phyloP scores from a whole-genome alignment of 2,329 filamentous ascomycete genomes.

The Calonectria leucothoes region DNA sequence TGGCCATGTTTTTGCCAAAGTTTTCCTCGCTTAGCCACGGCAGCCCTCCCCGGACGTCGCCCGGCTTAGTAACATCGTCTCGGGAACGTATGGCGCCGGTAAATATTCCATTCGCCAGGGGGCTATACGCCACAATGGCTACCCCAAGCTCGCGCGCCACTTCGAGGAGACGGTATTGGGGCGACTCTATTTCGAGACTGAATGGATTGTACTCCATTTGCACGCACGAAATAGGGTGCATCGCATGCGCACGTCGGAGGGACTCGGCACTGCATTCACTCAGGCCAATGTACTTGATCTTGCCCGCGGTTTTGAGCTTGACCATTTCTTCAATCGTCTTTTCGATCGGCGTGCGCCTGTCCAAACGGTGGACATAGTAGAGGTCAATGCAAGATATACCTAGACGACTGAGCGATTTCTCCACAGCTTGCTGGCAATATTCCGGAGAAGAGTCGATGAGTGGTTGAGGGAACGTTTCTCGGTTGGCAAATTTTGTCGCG shows the following conservation, averaged over 20 bases:
- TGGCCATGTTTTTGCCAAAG: neutral
- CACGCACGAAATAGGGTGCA: slow-evolving; percentile 60
- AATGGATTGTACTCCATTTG: slow-evolving; percentile 67
- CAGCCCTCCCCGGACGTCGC: neutral
- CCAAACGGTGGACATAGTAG: slow-evolving; percentile 60
- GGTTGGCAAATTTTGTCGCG: slow-evolving; percentile 44
- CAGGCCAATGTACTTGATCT: slow-evolving; percentile 63
- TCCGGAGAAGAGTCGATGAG: slow-evolving; percentile 36
- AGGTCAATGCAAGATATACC: slow-evolving; percentile 64
- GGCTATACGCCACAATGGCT: slow-evolving; percentile 65
- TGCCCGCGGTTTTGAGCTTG: slow-evolving; percentile 55
- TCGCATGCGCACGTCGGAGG: slow-evolving; percentile 54
- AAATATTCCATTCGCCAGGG: slow-evolving; percentile 68
- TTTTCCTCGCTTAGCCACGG: neutral
- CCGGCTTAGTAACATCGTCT: neutral
- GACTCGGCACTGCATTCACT: neutral
- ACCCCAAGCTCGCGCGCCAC: slow-evolving; percentile 67
- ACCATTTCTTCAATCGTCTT: slow-evolving; percentile 60
- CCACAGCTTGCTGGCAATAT: slow-evolving; percentile 34
- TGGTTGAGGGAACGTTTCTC: neutral
- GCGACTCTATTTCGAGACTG: slow-evolving; percentile 68
- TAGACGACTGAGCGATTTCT: slow-evolving; percentile 42
- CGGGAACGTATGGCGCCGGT: slow-evolving; percentile 49
- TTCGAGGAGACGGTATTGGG: slow-evolving; percentile 56
- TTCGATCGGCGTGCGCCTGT: slow-evolving; percentile 55